Percentiles rank a stretch among this genome's conserved stretches.
These are phyloP conservation scores for Austroboletus niveus DNA, from an alignment of 1,284 basidiomycete genomes.

Conservation along the genomic window DNA sequence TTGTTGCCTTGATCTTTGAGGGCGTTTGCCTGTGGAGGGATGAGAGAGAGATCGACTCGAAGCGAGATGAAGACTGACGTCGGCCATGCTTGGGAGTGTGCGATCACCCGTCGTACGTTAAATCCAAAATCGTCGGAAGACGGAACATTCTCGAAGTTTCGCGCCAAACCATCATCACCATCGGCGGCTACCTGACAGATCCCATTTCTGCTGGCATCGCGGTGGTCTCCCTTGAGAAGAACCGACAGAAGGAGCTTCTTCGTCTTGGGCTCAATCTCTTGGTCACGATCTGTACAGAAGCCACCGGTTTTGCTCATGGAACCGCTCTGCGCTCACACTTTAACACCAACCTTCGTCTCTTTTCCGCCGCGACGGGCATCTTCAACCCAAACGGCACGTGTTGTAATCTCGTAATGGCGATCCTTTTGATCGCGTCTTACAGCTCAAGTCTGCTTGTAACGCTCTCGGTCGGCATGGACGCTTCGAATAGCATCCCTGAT, in stretches of 20 bases:
- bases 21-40: conserved; percentile 44
- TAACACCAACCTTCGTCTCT: conserved; percentile 33
- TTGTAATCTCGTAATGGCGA: conserved; percentile 25
- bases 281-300: conserved; percentile 29
- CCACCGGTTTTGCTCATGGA: conserved; percentile 29
- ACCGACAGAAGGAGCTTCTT: conserved; percentile 23
- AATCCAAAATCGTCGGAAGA: not conserved
- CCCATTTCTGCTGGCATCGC: conserved; percentile 23
- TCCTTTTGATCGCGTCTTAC: conserved; percentile 30
- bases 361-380: conserved; percentile 18
- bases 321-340: conserved; percentile 31
- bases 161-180: conserved; percentile 7
- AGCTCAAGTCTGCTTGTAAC: conserved; percentile 25
- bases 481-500: conserved; percentile 13
- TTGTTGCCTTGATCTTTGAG: conserved; percentile 96
- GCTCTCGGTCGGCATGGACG: conserved; percentile 16
- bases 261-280: conserved; percentile 22
- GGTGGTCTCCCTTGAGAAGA: conserved; percentile 14
- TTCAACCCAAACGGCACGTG: conserved; percentile 24
- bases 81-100: conserved; percentile 22
- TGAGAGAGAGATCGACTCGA: not conserved
- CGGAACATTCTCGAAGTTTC: conserved; percentile 35
- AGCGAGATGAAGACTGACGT: conserved; percentile 19
- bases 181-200: conserved; percentile 21
- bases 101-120: not conserved